Percentiles rank a stretch among this genome's conserved stretches.
These are phyloP conservation scores for Coemansia nantahalensis DNA, from an alignment of 192 early-diverging fungal genomes.

Conservation along the genomic window DNA sequence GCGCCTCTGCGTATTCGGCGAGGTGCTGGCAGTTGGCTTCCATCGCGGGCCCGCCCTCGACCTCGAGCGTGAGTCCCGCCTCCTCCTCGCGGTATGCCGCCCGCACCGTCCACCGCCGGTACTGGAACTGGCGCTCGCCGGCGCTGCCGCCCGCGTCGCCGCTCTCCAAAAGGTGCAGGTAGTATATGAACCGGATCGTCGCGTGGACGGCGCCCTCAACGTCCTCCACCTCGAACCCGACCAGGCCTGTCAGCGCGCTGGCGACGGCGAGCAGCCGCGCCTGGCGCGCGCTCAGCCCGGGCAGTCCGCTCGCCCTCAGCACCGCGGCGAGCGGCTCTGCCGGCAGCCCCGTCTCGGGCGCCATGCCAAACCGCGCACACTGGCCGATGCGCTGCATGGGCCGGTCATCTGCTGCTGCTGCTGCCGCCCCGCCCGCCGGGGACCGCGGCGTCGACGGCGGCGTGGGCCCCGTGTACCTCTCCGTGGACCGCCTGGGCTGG, in stretches of 20 bases:
- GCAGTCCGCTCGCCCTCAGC: constrained; percentile 8
- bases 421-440: neutral
- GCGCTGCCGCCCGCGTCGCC: neutral
- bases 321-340: constrained; percentile 5
- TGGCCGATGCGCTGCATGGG: constrained; percentile 15
- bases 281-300: constrained; percentile 20
- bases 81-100: constrained; percentile 44
- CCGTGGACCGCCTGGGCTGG: constrained; percentile 4
- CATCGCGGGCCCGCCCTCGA: constrained; percentile 8
- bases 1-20: neutral
- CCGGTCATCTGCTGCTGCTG: neutral
- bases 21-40: constrained; percentile 10
- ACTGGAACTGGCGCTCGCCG: constrained; percentile 10
- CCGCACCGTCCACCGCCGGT: constrained; percentile 31
- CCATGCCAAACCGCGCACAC: constrained; percentile 24
- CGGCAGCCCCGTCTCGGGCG: constrained; percentile 15
- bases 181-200: constrained; percentile 33
- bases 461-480: constrained; percentile 17
- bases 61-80: constrained; percentile 15
- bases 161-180: constrained; percentile 17
- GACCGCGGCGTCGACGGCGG: constrained; percentile 34
- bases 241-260: constrained; percentile 7
- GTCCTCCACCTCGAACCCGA: constrained; percentile 29
- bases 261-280: constrained; percentile 20
- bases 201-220: constrained; percentile 30